Percentiles rank a stretch among this genome's conserved stretches.
Conservation (phyloP, 2,329 filamentous ascomycete genomes). For the Cercospora zeina region DNA sequence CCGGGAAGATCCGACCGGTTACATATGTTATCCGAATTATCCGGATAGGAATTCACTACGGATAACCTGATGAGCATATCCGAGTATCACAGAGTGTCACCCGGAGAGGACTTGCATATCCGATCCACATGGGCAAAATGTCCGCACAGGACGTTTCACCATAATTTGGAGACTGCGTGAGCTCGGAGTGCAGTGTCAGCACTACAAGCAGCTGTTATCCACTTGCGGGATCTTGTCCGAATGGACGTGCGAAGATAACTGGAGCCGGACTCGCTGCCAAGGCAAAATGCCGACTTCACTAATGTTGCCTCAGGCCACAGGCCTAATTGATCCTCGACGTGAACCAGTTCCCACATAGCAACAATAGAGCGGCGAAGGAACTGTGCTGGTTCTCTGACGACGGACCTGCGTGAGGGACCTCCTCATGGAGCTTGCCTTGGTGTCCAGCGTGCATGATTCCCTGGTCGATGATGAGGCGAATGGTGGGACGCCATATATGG, state of each 20-base stretch:
- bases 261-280: neutral
- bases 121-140: neutral
- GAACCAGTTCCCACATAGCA: neutral
- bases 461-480: neutral
- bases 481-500: no score
- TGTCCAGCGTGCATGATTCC: neutral
- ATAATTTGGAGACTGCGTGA: neutral
- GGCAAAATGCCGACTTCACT: conserved; percentile 5
- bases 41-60: neutral
- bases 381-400: neutral
- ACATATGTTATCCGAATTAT: neutral
- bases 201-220: neutral
- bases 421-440: neutral
- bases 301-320: conserved; percentile 10
- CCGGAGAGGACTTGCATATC: neutral
- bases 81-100: neutral
- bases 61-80: neutral
- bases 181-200: neutral
- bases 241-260: neutral
- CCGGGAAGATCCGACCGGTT: neutral
- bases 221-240: neutral
- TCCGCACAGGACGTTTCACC: neutral
- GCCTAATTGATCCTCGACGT: neutral
- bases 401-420: neutral
- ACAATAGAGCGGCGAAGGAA: neutral